Evolutionary conservation across 371 early-diverging fungal genomes (phyloP).

Genomic region (Mortierella sp.): DNA sequence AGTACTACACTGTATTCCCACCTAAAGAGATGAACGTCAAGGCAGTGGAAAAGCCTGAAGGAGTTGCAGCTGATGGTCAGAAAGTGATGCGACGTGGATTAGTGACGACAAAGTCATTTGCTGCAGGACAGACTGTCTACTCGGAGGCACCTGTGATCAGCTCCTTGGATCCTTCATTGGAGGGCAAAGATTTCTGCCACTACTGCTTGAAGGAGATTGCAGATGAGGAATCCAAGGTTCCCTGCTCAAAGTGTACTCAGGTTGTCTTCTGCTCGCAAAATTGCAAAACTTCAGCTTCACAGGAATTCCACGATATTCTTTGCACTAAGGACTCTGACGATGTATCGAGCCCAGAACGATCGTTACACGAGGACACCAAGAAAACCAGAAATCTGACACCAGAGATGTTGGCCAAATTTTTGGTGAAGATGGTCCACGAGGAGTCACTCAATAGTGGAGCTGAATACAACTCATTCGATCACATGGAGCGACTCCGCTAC

Average conservation of each 20-base stretch:
- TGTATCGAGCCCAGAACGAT: constrained; percentile 18
- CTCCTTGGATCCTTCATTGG: constrained; percentile 69
- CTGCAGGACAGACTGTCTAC: constrained; percentile 76
- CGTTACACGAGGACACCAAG: constrained; percentile 49
- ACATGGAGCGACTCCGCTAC: constrained; percentile 81
- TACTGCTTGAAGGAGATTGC: constrained; percentile 73
- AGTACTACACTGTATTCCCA: constrained; percentile 86
- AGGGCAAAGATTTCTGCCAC: constrained; percentile 70
- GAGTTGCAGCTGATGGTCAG: constrained; percentile 56
- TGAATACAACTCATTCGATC: constrained; percentile 80
- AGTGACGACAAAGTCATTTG: constrained; percentile 76
- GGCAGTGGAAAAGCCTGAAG: constrained; percentile 69
- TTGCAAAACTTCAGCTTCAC: constrained; percentile 67
- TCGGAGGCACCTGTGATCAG: constrained; percentile 80
- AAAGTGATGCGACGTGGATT: constrained; percentile 68
- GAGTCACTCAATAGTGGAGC: constrained; percentile 63
- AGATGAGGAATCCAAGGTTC: constrained; percentile 52
- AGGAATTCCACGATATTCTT: constrained; percentile 75
- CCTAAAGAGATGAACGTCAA: constrained; percentile 76
- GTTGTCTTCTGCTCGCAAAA: constrained; percentile 73
- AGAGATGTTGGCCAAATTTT: constrained; percentile 79
- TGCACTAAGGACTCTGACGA: constrained; percentile 59
- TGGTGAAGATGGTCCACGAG: constrained; percentile 79
- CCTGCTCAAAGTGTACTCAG: constrained; percentile 66
- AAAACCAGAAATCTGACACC: constrained; percentile 70